A percentile compares a stretch with the other conserved stretches of the same genome.
Conservation (phyloP, 139 green algal species). For the Trebouxia sp. region DNA sequence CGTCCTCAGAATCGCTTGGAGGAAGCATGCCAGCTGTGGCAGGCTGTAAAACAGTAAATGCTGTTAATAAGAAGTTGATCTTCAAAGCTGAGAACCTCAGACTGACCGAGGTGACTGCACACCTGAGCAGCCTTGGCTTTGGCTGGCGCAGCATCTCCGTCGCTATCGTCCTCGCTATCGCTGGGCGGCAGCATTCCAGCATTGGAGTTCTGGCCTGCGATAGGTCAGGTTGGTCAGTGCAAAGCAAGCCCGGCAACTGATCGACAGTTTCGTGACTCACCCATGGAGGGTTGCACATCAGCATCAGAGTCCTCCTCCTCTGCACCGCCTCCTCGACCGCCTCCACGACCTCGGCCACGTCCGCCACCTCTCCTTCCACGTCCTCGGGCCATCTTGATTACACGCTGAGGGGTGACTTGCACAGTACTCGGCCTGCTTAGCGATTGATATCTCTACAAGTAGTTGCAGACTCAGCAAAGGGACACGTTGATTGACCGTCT, state of each 20-base stretch:
- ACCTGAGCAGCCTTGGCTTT: neutral
- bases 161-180: neutral
- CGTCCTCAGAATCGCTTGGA: constrained; percentile 67
- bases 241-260: too few species aligned
- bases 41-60: constrained; percentile 37
- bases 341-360: constrained; percentile 26
- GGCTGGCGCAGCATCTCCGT: neutral
- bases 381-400: constrained; percentile 1
- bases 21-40: constrained; percentile 75
- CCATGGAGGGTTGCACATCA: constrained; percentile 27
- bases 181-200: constrained; percentile 20
- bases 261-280: neutral
- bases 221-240: too few species aligned
- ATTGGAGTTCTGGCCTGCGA: neutral
- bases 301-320: constrained; percentile 34
- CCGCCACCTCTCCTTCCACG: constrained; percentile 24
- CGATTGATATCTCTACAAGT: too few species aligned
- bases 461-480: too few species aligned
- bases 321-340: neutral
- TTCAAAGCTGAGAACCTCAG: too few species aligned
- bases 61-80: too few species aligned
- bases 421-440: too few species aligned
- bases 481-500: too few species aligned
- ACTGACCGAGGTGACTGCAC: neutral
- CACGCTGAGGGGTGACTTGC: too few species aligned